Evolutionary conservation across 164 flowering plant species (phyloP), one percentile per base, ranked within the genome.

Genomic region (Chimonanthus salicifolius): DNA sequence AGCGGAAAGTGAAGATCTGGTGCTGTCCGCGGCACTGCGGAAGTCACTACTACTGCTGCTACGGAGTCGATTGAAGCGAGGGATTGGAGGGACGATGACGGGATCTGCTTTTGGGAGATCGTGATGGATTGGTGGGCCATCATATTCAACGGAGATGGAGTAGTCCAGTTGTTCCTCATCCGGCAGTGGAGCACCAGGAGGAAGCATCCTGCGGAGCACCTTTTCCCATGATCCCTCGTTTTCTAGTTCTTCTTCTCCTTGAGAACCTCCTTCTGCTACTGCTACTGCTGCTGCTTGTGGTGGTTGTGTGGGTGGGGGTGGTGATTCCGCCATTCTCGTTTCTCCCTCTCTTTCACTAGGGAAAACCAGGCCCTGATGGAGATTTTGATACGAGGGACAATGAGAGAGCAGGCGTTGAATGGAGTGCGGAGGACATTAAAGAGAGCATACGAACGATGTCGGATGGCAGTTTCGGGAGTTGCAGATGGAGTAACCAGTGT

Each of bases 111-210:
- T 83, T 10, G 90, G 88, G 70, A 85, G 74, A 18, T 76, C 80
- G 78, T 80, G 83, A 49, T 75, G 21, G 6, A 78, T 68, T 1
- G 83, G 80, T 62, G 90, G 88, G 4, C 88, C 88, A 3, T 78
- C 75, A 77, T 84, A 86, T 67, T 87, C 87, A 47, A 86, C 69
- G 47, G 87, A 85, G 51, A 87, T 84, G 49, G 89, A 87, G 85
- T 83, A 86, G 60, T 86, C 90, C 71, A 86, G 85, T 6, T 83
- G 83, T 6, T 84, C 87, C 64, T 83, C 82, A 72, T 87, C 88
- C 2, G 87, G 88, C 43, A 86, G 47, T 9, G 88, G 87, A 62
- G 87, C 90, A 4, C 90, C 90, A 3, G 79, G 70, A 2, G 88
- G 87, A 2, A 87, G 83, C 90, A 86, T 84, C 68, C 60, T 77